Conservation (phyloP, 2,329 filamentous ascomycete species). For the Sclerotinia borealis region DNA sequence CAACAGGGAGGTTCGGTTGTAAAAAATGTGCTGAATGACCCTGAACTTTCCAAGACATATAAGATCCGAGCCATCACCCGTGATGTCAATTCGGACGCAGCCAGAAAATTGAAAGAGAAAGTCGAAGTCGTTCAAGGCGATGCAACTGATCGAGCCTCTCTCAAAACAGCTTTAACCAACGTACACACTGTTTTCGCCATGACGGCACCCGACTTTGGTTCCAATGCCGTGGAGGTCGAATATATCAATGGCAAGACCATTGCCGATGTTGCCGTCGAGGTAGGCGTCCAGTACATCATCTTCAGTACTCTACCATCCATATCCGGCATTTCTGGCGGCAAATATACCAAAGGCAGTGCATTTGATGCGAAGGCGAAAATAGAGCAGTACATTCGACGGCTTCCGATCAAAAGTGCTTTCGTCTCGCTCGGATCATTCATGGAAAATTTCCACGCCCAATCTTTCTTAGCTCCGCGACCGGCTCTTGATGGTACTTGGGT, state of each 20-base stretch:
- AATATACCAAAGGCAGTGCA: constrained; percentile 33
- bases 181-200: constrained; percentile 44
- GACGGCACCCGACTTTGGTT: constrained; percentile 38
- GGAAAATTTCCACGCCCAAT: too few relatives aligned
- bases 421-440: too few relatives aligned
- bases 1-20: constrained; percentile 46
- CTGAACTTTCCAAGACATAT: constrained; percentile 40
- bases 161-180: constrained; percentile 38
- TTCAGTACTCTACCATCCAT: constrained; percentile 39
- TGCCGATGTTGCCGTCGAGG: constrained; percentile 36
- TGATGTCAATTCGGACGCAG: constrained; percentile 26
- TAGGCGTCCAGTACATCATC: constrained; percentile 38
- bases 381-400: constrained; percentile 34
- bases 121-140: constrained; percentile 39
- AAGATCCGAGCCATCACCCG: constrained; percentile 44
- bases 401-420: constrained; percentile 41
- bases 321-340: constrained; percentile 33
- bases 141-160: constrained; percentile 33
- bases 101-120: constrained; percentile 29
- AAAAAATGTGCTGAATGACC: constrained; percentile 39
- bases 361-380: too few relatives aligned
- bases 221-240: constrained; percentile 6
- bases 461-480: too few relatives aligned
- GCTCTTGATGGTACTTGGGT: too few relatives aligned
- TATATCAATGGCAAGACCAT: constrained; percentile 36